These are phyloP conservation scores for Citrus maxima DNA, from an alignment of 345 rosid genomes.

Conservation along the genomic window DNA sequence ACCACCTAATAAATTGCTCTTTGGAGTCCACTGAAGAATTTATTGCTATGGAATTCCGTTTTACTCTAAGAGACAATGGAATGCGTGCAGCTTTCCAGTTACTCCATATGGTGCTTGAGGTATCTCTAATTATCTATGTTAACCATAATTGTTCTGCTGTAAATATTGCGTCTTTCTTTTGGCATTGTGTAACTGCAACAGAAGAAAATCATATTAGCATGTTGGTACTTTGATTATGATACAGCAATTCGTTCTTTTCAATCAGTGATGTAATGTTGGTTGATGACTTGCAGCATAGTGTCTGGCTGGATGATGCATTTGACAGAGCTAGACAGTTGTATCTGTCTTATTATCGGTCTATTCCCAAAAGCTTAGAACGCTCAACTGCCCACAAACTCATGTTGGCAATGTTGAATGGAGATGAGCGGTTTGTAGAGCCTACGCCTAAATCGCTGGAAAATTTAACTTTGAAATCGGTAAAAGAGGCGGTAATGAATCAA, in stretches of 20 bases:
- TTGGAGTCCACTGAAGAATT: constrained; percentile 99
- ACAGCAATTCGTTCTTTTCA: background rate
- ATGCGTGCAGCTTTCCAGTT: constrained; percentile 98
- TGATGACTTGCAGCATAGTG: constrained; percentile 79
- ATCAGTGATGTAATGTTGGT: constrained; percentile 15
- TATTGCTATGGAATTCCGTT: constrained; percentile 98
- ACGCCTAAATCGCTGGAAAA: constrained; percentile 77
- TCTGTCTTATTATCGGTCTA: constrained; percentile 88
- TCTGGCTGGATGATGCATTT: constrained; percentile 99
- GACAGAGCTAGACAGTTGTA: constrained; percentile 96
- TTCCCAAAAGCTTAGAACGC: constrained; percentile 98
- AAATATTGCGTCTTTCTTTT: background rate
- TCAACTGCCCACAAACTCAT: constrained; percentile 99
- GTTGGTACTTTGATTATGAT: background rate
- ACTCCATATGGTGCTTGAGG: constrained; percentile 99
- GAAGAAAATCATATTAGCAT: background rate
- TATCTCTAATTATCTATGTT: constrained; percentile 36
- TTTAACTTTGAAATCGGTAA: constrained; percentile 68
- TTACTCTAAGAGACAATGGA: constrained; percentile 94
- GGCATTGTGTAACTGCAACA: background rate
- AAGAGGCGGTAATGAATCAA: constrained; percentile 94
- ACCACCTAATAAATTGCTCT: constrained; percentile 96
- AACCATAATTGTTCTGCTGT: background rate
- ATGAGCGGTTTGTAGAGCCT: constrained; percentile 96
- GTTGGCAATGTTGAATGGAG: constrained; percentile 94